Evolutionary conservation across 202 grass and related monocot species (phyloP), one percentile per base, ranked within the genome.

Genomic region (Setaria italica): DNA sequence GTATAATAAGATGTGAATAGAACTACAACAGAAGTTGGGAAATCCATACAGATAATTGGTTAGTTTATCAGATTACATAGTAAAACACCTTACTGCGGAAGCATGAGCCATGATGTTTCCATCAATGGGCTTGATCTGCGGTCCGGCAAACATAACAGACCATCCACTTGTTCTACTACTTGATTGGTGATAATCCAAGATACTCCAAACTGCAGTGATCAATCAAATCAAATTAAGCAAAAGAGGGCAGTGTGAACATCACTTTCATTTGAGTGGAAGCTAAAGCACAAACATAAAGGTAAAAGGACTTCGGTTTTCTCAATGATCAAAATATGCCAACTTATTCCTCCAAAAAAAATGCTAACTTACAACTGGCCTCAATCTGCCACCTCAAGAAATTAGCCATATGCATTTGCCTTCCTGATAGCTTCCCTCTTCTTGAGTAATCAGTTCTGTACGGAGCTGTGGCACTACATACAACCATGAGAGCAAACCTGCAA

Each of bases 371-470:
- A 15, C 95, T 41, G 39, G 5, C 39, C 39, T 41, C 39, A 25
- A 41, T 41, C 39, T 3, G 39, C 39, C 5, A 41, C 39, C 39
- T 41, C 39, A 41, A 41, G 39, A 41, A 41, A 2, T 41, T 41
- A 41, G 39, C 39, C 39, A 41, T 41, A 41, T 41, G 91, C 95
- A 98, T 95, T 89, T 98, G 93, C 74, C 95, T 92, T 1, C 91
- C 95, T 42, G 93, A 98, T 72, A 94, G 79, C 60, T 98, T 89
- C 73, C 95, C 93, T 85, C 95, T 81, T 86, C 95, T 93, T 50
- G 91, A 98, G 89, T 95, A 98, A 92, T 95, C 90, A 72, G 91
- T 95, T 89, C 91, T 90, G 86, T 95, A 98, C 69, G 95, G 82
- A 90, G 91, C 91, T 76, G 95, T 95, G 15, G 95, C 93, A 85